phyloP scores from a whole-genome alignment of 495 filamentous ascomycete species.

The Tuber indicum region DNA sequence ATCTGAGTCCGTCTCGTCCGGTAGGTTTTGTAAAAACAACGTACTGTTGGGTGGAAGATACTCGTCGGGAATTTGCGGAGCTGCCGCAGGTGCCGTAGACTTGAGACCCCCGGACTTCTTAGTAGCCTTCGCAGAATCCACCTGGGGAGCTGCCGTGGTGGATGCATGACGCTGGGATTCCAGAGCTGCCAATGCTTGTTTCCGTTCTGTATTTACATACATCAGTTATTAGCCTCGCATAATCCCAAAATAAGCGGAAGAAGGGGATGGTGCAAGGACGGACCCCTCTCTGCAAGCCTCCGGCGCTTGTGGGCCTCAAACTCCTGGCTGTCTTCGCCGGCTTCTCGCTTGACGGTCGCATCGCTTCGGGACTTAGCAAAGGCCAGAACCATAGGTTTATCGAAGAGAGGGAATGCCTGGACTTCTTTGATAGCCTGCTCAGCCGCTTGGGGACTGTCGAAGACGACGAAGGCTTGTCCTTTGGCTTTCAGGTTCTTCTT shows the following conservation, averaged over 20 bases:
- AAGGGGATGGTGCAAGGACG: conserved; percentile 23
- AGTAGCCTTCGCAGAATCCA: conserved; percentile 43
- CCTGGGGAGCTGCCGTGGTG: conserved; percentile 63
- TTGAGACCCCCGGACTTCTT: conserved; percentile 74
- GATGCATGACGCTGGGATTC: conserved; percentile 67
- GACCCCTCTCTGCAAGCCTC: conserved; percentile 86
- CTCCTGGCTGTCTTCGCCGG: conserved; percentile 59
- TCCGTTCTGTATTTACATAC: conserved; percentile 60
- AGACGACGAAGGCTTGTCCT: conserved; percentile 95
- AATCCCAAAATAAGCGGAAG: neutral
- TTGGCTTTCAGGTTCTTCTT: conserved; percentile 89
- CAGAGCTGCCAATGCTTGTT: conserved; percentile 76
- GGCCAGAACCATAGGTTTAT: conserved; percentile 82
- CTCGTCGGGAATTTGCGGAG: conserved; percentile 85
- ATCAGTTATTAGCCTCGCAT: conserved; percentile 6
- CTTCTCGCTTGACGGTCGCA: conserved; percentile 67
- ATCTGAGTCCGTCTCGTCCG: conserved; percentile 77
- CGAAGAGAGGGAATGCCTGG: conserved; percentile 90
- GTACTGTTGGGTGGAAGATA: conserved; percentile 96
- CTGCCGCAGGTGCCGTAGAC: conserved; percentile 56
- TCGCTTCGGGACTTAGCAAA: conserved; percentile 83
- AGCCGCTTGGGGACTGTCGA: conserved; percentile 69
- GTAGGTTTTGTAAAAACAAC: conserved; percentile 89
- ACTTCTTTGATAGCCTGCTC: conserved; percentile 76
- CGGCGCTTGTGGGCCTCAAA: conserved; percentile 82